These are phyloP conservation scores for Myxozyma neglecta DNA, from an alignment of 805 yeast genomes.

Conservation along the genomic window DNA sequence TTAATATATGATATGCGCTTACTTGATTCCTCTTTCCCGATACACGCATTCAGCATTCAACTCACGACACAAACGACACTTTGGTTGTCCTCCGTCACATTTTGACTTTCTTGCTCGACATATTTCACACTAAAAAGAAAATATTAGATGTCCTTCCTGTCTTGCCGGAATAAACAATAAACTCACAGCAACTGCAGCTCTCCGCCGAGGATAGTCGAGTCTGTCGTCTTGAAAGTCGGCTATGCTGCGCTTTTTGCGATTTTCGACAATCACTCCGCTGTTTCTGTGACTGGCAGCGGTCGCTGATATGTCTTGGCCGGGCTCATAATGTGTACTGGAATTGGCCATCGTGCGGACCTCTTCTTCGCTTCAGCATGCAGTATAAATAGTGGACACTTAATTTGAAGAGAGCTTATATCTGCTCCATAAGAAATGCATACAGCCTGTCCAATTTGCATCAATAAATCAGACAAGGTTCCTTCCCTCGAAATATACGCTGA, in stretches of 20 bases:
- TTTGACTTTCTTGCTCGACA: constrained; percentile 25
- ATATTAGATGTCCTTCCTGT: not conserved
- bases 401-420: no score
- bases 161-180: not conserved
- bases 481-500: no score
- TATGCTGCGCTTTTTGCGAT: not conserved
- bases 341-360: not conserved
- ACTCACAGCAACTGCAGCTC: constrained; percentile 25
- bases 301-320: not conserved
- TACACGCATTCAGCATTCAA: constrained; percentile 27
- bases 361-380: no score
- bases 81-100: constrained; percentile 27
- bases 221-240: constrained; percentile 6
- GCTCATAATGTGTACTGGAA: not conserved
- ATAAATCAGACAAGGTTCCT: no score
- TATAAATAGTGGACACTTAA: no score
- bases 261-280: not conserved
- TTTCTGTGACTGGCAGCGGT: not conserved
- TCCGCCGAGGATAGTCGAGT: constrained; percentile 18
- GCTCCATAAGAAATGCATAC: no score
- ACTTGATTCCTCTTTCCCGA: constrained; percentile 21
- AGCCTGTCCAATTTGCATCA: no score
- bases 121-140: constrained; percentile 12
- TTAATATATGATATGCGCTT: not conserved
- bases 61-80: constrained; percentile 20